Conservation (phyloP, 495 filamentous ascomycete species). For the Neurospora tetrasperma region DNA sequence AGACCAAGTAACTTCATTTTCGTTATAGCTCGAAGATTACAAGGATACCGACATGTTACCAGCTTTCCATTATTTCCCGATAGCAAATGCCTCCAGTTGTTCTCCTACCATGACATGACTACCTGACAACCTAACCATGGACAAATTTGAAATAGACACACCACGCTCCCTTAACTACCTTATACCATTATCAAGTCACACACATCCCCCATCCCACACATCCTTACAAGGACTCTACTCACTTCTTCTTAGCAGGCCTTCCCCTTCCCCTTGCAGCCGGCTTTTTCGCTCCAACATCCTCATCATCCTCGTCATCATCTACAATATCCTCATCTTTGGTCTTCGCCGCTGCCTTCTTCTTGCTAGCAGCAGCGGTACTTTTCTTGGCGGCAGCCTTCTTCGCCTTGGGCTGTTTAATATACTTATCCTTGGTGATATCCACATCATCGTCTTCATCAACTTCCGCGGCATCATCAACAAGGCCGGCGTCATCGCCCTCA, state of each 20-base stretch:
- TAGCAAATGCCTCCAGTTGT: too few species aligned
- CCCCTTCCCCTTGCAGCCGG: slow-evolving; percentile 12
- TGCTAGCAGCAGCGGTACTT: slow-evolving; percentile 15
- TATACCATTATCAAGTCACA: neutral
- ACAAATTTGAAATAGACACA: neutral
- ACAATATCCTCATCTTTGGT: slow-evolving; percentile 10
- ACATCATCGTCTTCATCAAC: slow-evolving; percentile 55
- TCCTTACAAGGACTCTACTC: neutral
- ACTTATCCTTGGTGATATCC: slow-evolving; percentile 89
- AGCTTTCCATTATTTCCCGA: too few species aligned
- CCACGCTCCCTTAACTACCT: neutral
- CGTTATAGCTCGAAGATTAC: too few species aligned
- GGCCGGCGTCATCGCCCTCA: slow-evolving; percentile 41
- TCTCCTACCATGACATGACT: too few species aligned
- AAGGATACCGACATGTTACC: too few species aligned
- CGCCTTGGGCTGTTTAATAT: slow-evolving; percentile 79
- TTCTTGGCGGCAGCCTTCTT: slow-evolving; percentile 60
- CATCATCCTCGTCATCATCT: slow-evolving; percentile 8
- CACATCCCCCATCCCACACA: neutral
- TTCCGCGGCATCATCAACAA: slow-evolving; percentile 47
- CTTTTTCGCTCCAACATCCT: slow-evolving; percentile 10
- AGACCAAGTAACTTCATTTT: too few species aligned
- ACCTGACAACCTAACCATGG: neutral
- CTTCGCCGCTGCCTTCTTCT: slow-evolving; percentile 20
- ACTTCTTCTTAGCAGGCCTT: slow-evolving; percentile 6